Percentiles rank a stretch among this genome's conserved stretches.
Conservation (phyloP, 129 eudicot genomes). For the Lonicera japonica region DNA sequence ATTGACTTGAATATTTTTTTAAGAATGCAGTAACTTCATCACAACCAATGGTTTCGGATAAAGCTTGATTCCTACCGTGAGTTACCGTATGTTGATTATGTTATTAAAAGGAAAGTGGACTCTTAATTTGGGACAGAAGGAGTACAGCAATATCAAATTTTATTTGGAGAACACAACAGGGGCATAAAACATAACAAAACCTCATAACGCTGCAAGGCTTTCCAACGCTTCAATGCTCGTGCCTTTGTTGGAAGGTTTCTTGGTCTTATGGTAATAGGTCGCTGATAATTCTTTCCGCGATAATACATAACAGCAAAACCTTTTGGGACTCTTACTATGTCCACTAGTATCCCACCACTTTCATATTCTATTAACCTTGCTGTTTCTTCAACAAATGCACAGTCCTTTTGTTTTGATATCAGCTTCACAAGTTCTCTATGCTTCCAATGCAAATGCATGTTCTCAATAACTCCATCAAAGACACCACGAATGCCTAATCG, state of each 20-base stretch:
- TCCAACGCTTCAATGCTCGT: conserved; percentile 83
- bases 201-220: conserved; percentile 94
- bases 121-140: too few species aligned
- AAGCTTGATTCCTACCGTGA: too few species aligned
- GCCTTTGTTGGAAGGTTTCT: conserved; percentile 94
- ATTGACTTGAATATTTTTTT: too few species aligned
- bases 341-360: conserved; percentile 92
- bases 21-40: too few species aligned
- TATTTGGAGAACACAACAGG: background rate
- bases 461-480: conserved; percentile 96
- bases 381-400: conserved; percentile 86
- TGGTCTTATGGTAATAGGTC: conserved; percentile 85
- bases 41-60: too few species aligned
- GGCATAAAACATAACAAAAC: conserved; percentile 29
- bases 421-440: conserved; percentile 95
- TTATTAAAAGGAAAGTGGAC: too few species aligned
- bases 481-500: conserved; percentile 91
- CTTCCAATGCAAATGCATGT: conserved; percentile 98
- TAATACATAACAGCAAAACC: conserved; percentile 82
- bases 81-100: too few species aligned
- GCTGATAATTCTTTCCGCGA: conserved; percentile 89
- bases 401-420: conserved; percentile 77
- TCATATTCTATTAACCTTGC: conserved; percentile 86
- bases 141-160: background rate
- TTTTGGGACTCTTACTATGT: conserved; percentile 83